Base-by-base conservation (phyloP, 2,329 filamentous ascomycete genomes). In the Colletotrichum higginsianum region DNA sequence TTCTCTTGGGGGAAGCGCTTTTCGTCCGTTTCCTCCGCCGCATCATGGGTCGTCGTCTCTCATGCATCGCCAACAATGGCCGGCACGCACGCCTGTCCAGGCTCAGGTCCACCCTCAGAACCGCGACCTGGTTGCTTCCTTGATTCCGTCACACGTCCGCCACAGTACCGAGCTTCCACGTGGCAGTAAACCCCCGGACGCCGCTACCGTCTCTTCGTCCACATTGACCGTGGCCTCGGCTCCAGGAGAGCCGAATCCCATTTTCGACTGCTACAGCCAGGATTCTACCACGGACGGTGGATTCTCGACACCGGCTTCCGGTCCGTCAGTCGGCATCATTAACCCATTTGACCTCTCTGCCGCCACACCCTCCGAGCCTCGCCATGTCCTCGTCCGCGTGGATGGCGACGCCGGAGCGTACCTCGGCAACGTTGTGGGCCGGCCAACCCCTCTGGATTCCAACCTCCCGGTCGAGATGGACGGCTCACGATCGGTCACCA, bases 31-130 rank as follows among this genome's bases (percentile, higher is more conserved):
- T 58, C 68, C 64, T 40, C 42, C 64, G 38, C 58, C 68, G 35
- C 68, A 58, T 26, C 68, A 71, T 71, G 68, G 68, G 58, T 68
- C 61, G 21, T 40, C 52, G 21, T 40, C 52, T 63, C 64, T 61
- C 64, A 71, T 71, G 65, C 65, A 71, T 58, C 52, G 64, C 57
- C 64, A 67, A 56, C 68, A 61, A 71, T 68, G 68, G 68, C 68
- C 64, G 46, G 52, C 65, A n/a, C 68, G 68, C 23, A 58, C 46
- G 21, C 38, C 64, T 15, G 61, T 58, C 52, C 68, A 71, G 58
- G 58, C 40, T 13, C 64, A 56, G 58, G 65, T 46, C 13, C 57
- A 56, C 26, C 38, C 55, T 26, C 68, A 71, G 44, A 66, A 68
- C 46, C 50, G 65, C 26, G 65, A 71, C 16, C 18, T 44, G 26